phyloP scores from a whole-genome alignment of 495 filamentous ascomycete species.

The Alectoria sarmentosa region DNA sequence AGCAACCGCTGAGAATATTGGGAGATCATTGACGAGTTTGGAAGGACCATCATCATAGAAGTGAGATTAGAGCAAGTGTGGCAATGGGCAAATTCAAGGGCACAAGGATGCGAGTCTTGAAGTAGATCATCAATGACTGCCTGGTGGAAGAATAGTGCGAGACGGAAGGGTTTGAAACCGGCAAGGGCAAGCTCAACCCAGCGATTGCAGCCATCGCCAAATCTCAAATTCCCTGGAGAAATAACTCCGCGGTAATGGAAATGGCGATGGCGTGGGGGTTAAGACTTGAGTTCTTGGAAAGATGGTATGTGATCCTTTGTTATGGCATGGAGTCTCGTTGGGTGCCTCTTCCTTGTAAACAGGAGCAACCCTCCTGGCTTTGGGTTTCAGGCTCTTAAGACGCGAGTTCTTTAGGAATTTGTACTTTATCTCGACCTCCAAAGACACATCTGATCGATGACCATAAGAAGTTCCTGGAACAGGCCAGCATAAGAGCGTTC shows the following conservation, averaged over 20 bases:
- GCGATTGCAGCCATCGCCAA: too few relatives aligned
- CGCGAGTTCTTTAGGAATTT: background rate
- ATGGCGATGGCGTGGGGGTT: background rate
- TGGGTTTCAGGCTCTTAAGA: background rate
- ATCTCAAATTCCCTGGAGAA: too few relatives aligned
- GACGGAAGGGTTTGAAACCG: constrained; percentile 13
- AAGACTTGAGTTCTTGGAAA: background rate
- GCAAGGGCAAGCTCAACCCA: too few relatives aligned
- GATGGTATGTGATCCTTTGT: background rate
- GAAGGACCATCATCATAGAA: constrained; percentile 7
- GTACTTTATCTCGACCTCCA: background rate
- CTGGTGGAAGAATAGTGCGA: constrained; percentile 16
- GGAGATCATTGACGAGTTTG: too few relatives aligned
- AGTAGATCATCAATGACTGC: constrained; percentile 16
- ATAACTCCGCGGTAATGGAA: background rate
- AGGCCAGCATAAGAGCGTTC: background rate
- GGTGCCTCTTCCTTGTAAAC: background rate
- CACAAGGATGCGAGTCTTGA: constrained; percentile 5
- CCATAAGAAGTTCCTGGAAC: background rate
- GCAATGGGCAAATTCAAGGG: constrained; percentile 17
- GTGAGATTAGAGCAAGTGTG: constrained; percentile 30
- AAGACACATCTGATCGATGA: background rate
- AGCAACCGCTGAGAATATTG: too few relatives aligned
- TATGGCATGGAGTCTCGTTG: background rate
- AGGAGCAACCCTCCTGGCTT: background rate